Conservation (phyloP, 2,329 filamentous ascomycete genomes). For the Talaromyces rugulosus region DNA sequence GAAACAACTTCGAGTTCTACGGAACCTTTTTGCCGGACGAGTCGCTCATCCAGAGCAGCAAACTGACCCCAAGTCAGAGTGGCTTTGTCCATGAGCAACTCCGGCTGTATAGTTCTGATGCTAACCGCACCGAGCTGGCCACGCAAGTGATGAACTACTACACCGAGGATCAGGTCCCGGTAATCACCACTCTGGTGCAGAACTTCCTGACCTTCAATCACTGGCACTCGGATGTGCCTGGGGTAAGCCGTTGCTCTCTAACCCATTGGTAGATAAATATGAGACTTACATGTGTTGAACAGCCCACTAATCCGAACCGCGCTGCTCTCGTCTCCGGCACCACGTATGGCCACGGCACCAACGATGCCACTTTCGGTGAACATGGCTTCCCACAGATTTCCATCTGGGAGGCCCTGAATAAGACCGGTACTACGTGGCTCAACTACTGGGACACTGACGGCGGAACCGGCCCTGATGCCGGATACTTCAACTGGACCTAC, state of each 20-base stretch:
- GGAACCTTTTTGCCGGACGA: constrained; percentile 32
- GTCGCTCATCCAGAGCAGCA: not conserved
- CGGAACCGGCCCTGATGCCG: constrained; percentile 41
- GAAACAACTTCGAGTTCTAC: constrained; percentile 41
- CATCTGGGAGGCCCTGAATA: constrained; percentile 39
- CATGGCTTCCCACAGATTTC: constrained; percentile 35
- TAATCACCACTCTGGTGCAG: constrained; percentile 38
- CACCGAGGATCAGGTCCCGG: constrained; percentile 37
- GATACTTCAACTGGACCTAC: constrained; percentile 42
- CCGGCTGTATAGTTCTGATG: constrained; percentile 27
- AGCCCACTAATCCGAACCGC: constrained; percentile 37
- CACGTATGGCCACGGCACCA: constrained; percentile 35
- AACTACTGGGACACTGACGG: constrained; percentile 46
- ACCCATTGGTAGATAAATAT: not conserved
- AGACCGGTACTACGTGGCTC: constrained; percentile 40
- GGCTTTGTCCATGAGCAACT: constrained; percentile 44
- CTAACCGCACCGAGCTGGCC: constrained; percentile 30
- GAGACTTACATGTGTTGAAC: not conserved
- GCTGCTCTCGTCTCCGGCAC: constrained; percentile 38
- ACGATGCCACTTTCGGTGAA: constrained; percentile 30
- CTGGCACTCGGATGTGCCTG: constrained; percentile 38
- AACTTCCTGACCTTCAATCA: constrained; percentile 44
- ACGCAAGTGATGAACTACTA: constrained; percentile 43
- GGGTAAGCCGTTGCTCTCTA: not conserved
- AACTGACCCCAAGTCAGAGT: constrained; percentile 27